Evolutionary conservation across 768 basidiomycete species (phyloP).

Genomic region (Tulasnella sp.): DNA sequence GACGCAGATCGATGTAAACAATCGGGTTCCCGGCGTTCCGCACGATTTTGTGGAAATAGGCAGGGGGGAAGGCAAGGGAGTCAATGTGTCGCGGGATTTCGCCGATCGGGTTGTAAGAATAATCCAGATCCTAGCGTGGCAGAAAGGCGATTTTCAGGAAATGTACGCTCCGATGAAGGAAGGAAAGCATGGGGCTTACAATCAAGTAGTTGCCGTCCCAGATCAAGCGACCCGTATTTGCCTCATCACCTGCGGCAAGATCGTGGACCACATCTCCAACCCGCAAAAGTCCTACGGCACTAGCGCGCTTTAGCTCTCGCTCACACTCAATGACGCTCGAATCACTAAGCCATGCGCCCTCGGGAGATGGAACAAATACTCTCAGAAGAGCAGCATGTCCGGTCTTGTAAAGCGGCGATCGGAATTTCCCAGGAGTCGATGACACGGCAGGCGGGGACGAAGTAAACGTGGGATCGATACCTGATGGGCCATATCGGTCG

Average conservation of each 20-base stretch:
- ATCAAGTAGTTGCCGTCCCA: conserved; percentile 88
- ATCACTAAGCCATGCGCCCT: conserved; percentile 80
- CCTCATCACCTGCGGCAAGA: conserved; percentile 73
- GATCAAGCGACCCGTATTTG: conserved; percentile 55
- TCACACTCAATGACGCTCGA: conserved; percentile 73
- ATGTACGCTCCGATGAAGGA: no score
- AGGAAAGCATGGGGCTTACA: conserved; percentile 36
- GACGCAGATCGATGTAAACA: conserved; percentile 58
- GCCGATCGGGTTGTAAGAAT: conserved; percentile 61
- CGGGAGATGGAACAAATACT: conserved; percentile 77
- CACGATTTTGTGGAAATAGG: conserved; percentile 81
- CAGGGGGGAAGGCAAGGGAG: conserved; percentile 70
- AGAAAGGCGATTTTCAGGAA: no score
- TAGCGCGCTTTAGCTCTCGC: conserved; percentile 60
- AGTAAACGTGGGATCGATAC: neutral
- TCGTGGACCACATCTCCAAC: conserved; percentile 83
- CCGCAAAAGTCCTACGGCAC: conserved; percentile 49
- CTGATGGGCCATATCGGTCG: neutral
- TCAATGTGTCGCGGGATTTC: conserved; percentile 74
- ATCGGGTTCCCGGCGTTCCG: conserved; percentile 41
- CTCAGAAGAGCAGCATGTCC: conserved; percentile 66
- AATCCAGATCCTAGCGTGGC: conserved; percentile 81
- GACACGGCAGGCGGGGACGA: neutral
- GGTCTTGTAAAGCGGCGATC: conserved; percentile 57
- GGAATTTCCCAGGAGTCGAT: conserved; percentile 31